Conservation (phyloP, 495 filamentous ascomycete genomes). For the Penicillium ucsense region DNA sequence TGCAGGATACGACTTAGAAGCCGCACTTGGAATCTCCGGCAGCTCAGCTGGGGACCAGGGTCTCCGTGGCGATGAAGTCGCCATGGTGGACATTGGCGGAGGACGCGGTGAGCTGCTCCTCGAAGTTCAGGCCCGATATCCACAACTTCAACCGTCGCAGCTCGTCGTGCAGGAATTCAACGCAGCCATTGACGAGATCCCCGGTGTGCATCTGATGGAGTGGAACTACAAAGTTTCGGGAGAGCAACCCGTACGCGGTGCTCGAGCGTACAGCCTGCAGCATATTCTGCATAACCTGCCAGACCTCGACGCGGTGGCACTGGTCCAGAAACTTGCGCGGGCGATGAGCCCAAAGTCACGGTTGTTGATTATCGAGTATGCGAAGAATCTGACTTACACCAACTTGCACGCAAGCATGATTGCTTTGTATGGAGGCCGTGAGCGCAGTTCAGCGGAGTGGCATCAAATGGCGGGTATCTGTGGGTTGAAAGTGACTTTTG, state of each 20-base stretch:
- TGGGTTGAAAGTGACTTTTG: constrained; percentile 26
- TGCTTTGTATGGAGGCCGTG: constrained; percentile 23
- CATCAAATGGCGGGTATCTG: constrained; percentile 20
- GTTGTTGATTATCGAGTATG: constrained; percentile 34
- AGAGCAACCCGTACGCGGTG: constrained; percentile 27
- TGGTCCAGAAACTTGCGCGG: constrained; percentile 30
- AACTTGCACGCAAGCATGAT: constrained; percentile 30
- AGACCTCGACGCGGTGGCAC: constrained; percentile 25
- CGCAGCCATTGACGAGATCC: constrained; percentile 16
- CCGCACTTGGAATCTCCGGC: constrained; percentile 14
- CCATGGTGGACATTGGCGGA: constrained; percentile 48
- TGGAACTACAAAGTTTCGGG: constrained; percentile 28
- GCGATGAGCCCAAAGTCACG: constrained; percentile 39
- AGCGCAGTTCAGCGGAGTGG: constrained; percentile 26
- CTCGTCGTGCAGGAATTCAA: constrained; percentile 42
- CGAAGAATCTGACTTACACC: constrained; percentile 24
- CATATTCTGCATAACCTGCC: constrained; percentile 37
- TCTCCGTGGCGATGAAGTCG: constrained; percentile 2
- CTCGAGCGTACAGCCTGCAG: constrained; percentile 33
- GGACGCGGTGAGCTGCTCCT: constrained; percentile 42
- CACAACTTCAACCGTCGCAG: constrained; percentile 23
- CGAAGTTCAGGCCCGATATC: constrained; percentile 31
- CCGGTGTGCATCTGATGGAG: constrained; percentile 19
- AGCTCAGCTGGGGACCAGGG: neutral
- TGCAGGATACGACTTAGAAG: constrained; percentile 22